Evolutionary conservation across 495 filamentous ascomycete genomes (phyloP), one percentile per base, ranked within the genome.

Genomic region (Xanthoparmelia taractica): DNA sequence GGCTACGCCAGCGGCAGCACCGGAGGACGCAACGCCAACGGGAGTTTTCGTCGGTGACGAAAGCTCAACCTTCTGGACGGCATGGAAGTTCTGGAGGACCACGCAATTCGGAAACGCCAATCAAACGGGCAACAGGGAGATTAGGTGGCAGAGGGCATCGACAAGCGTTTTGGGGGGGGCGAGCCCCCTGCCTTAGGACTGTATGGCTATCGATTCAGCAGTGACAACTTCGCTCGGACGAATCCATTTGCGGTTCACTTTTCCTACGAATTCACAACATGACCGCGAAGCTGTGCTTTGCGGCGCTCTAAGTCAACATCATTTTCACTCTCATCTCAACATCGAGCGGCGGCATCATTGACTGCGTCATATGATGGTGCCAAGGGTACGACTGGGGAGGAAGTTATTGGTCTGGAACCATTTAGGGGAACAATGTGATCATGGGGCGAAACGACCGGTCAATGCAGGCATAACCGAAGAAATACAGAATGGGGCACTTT

Each of bases 1-100:
- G 81, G 82, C 8, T 84, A 85, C 68, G 77, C 73, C 18, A 83
- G 80, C 66, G 72, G 67, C 38, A 69, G 67, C 57, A 65, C 63
- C 60, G 56, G 33, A 33, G 61, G 63, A 25, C 65, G 56, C 58
- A 64, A 68, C 33, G 50, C 60, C 31, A 61, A 66, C n/a, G 66
- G 60, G 36, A 67, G 66, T 66, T 68, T 65, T 68, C 69, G 69
- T 52, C 54, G 69, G 60, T 69, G 41, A 71, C n/a, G 59, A 63
- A 47, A 61, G 41, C 43, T 54, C 50, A 54, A 61, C 54, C 38
- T 64, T 65, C 41, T 66, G 63, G 64, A 61, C 66, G 55, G 64
- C 65, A 60, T 68, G 61, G 64, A 68, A 55, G 61, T 64, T 66
- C 63, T 67, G 63, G 69, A 63, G 65, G 67, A 67, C 59, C 57